Conservation (phyloP, 2,329 filamentous ascomycete genomes). For the Plectosphaerella sp. region DNA sequence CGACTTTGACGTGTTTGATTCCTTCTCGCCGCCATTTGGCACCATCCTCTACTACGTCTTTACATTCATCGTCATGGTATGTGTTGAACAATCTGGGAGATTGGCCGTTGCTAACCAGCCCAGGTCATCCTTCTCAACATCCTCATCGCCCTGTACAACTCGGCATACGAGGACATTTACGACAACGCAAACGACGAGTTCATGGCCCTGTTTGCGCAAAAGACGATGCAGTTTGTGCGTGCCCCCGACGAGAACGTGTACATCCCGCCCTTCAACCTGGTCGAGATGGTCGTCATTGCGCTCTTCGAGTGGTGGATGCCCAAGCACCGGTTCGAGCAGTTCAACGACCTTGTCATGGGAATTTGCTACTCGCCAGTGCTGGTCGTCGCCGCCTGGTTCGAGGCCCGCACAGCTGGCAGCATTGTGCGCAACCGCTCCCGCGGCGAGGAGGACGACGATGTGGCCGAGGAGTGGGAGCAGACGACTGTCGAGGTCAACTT, state of each 20-base stretch:
- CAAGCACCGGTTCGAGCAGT: conserved; percentile 64
- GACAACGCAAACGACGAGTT: conserved; percentile 93
- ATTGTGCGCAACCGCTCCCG: conserved; percentile 71
- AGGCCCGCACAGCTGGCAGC: conserved; percentile 58
- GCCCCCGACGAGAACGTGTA: conserved; percentile 98
- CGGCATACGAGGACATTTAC: conserved; percentile 91
- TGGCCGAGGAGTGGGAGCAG: conserved; percentile 96
- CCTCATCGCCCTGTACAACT: conserved; percentile 95
- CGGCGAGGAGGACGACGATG: conserved; percentile 81
- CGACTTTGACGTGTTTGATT: conserved; percentile 83
- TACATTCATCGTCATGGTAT: conserved; percentile 92
- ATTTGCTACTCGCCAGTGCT: conserved; percentile 81
- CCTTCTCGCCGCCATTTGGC: conserved; percentile 89
- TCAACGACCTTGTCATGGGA: conserved; percentile 89
- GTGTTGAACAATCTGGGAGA: conserved; percentile 8
- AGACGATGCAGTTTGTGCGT: conserved; percentile 94
- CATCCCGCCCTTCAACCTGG: conserved; percentile 90
- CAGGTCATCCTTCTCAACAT: conserved; percentile 81
- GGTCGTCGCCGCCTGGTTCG: conserved; percentile 69
- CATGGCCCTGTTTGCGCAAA: conserved; percentile 86
- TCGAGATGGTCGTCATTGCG: conserved; percentile 77
- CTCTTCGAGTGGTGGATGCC: conserved; percentile 94
- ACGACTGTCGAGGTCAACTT: conserved; percentile 68
- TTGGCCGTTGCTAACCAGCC: background rate
- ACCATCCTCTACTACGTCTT: conserved; percentile 96